phyloP scores from a whole-genome alignment of 2,329 filamentous ascomycete species.

The Epichloe sylvatica region DNA sequence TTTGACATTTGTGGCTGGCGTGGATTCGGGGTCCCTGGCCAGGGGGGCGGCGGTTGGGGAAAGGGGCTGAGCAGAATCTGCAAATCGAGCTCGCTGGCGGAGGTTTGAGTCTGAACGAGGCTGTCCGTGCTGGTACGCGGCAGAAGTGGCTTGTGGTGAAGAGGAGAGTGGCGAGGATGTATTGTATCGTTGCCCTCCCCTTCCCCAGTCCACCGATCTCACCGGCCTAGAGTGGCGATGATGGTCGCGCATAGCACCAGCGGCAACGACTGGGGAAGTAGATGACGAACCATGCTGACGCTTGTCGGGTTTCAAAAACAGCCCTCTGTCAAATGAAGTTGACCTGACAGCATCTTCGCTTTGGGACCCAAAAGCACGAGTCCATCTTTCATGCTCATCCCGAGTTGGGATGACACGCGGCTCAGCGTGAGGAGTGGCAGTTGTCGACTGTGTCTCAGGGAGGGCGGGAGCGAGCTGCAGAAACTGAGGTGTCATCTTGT shows the following conservation, averaged over 20 bases:
- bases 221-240: conserved; percentile 31
- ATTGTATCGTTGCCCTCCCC: conserved; percentile 15
- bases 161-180: conserved; percentile 26
- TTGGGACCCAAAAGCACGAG: conserved; percentile 24
- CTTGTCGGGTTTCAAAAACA: conserved; percentile 47
- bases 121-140: conserved; percentile 29
- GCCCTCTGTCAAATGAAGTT: conserved; percentile 48
- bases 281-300: conserved; percentile 50
- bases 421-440: conserved; percentile 24
- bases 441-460: conserved; percentile 16
- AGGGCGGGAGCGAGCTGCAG: conserved; percentile 22
- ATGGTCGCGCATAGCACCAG: conserved; percentile 41
- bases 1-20: background rate
- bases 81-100: conserved; percentile 13
- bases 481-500: conserved; percentile 28
- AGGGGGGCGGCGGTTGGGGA: background rate
- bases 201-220: conserved; percentile 28
- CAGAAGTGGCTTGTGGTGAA: conserved; percentile 17
- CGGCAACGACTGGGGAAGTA: conserved; percentile 35
- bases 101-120: conserved; percentile 33
- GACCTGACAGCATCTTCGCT: conserved; percentile 39
- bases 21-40: background rate
- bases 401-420: conserved; percentile 21
- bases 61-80: background rate
- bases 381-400: conserved; percentile 27